These are phyloP conservation scores for Poa pratensis DNA, from an alignment of 176 grass and related monocot species.

Conservation along the genomic window DNA sequence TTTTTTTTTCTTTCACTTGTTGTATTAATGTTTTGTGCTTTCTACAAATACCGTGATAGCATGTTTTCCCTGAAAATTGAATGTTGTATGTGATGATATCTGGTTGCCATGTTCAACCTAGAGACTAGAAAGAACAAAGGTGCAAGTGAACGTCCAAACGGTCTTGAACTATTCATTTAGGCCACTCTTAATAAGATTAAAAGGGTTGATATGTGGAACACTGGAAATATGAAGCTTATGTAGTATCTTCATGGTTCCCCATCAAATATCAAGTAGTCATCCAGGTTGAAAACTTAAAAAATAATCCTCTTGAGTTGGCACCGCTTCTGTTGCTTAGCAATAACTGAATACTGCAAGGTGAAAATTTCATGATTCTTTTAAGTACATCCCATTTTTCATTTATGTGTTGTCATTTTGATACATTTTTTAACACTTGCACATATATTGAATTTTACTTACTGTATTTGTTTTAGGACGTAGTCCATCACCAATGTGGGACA, in stretches of 20 bases:
- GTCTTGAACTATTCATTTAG: neutral
- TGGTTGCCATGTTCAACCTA: constrained; percentile 17
- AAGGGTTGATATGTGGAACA: neutral
- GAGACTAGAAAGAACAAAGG: constrained; percentile 17
- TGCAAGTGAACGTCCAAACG: neutral
- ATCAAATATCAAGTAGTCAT: neutral
- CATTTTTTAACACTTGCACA: neutral
- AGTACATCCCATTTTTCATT: neutral
- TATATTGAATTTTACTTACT: constrained; percentile 21
- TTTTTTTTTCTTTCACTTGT: neutral
- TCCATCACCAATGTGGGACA: constrained; percentile 94
- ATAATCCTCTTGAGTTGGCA: neutral
- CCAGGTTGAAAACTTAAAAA: constrained; percentile 14
- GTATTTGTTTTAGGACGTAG: constrained; percentile 57
- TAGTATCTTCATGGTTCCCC: constrained; percentile 19
- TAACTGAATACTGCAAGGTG: neutral
- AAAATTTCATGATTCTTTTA: constrained; percentile 17
- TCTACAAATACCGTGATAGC: neutral
- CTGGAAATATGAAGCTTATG: neutral
- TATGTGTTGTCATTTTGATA: neutral
- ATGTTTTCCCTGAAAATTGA: neutral
- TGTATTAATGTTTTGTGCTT: neutral
- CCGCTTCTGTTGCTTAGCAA: constrained; percentile 14
- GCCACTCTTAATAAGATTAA: constrained; percentile 21
- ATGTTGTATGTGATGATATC: neutral